These are phyloP conservation scores for Acrasis kona DNA, from an alignment of 78 protist genomes.

Conservation along the genomic window DNA sequence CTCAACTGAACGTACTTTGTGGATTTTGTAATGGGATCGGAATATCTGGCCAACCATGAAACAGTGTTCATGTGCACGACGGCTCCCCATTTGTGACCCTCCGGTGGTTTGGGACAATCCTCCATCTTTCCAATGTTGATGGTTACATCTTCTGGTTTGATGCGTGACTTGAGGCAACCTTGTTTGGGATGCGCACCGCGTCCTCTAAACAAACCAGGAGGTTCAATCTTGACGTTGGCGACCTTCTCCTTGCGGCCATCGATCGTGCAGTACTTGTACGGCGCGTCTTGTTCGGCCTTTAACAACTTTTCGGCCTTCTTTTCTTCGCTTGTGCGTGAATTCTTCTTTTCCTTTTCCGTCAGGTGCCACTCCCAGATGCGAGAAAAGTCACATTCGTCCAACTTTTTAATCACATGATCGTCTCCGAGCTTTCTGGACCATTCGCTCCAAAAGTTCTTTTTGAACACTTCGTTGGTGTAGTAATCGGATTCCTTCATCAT, in stretches of 20 bases:
- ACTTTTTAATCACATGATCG: conserved; percentile 22
- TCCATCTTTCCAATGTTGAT: conserved; percentile 83
- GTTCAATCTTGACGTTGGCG: conserved; percentile 92
- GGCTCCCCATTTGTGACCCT: conserved; percentile 66
- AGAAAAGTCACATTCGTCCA: conserved; percentile 72
- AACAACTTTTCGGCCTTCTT: conserved; percentile 44
- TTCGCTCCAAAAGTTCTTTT: conserved; percentile 69
- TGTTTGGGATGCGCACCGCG: conserved; percentile 97
- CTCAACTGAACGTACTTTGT: conserved; percentile 82
- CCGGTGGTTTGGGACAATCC: conserved; percentile 72
- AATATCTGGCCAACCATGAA: conserved; percentile 97
- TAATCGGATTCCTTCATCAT: conserved; percentile 71
- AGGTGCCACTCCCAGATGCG: conserved; percentile 41
- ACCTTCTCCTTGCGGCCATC: conserved; percentile 86
- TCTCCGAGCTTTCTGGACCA: conserved; percentile 30
- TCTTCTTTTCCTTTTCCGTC: conserved; percentile 33
- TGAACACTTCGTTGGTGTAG: conserved; percentile 47
- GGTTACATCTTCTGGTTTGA: conserved; percentile 89
- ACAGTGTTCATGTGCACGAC: conserved; percentile 70
- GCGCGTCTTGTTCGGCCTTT: conserved; percentile 44
- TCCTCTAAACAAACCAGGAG: conserved; percentile 98
- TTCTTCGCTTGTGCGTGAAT: conserved; percentile 53
- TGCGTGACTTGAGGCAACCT: conserved; percentile 84
- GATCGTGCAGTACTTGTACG: conserved; percentile 62
- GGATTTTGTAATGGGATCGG: conserved; percentile 53